phyloP scores from a whole-genome alignment of 116 monocot species.

The Trichopus zeylanicus region DNA sequence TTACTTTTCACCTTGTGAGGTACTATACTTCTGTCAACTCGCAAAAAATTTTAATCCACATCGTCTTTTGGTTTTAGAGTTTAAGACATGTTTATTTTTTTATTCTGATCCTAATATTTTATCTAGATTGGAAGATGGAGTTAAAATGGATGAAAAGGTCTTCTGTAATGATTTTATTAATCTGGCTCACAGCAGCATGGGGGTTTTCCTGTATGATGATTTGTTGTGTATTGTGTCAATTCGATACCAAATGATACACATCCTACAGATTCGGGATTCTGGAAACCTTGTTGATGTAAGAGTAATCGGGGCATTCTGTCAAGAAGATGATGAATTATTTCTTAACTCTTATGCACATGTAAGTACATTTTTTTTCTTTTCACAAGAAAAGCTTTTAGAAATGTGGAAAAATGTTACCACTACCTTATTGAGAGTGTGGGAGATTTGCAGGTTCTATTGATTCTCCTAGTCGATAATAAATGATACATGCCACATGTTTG shows the following conservation, averaged over 20 bases:
- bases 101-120: constrained; percentile 1
- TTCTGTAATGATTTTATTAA: constrained; percentile 91
- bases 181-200: constrained; percentile 68
- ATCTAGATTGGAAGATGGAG: constrained; percentile 88
- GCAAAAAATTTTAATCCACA: not conserved
- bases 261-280: constrained; percentile 87
- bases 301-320: constrained; percentile 73
- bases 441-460: no score
- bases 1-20: constrained; percentile 96
- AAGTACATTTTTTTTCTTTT: constrained; percentile 4
- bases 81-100: constrained; percentile 5
- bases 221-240: constrained; percentile 81
- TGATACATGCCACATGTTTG: no score
- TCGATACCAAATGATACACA: constrained; percentile 84
- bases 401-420: no score
- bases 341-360: constrained; percentile 76
- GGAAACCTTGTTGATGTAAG: constrained; percentile 86
- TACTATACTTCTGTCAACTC: constrained; percentile 11
- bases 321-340: constrained; percentile 93
- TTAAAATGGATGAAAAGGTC: constrained; percentile 71
- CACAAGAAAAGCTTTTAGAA: no score
- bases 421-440: no score
- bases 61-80: not conserved
- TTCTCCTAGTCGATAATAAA: no score
- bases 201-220: constrained; percentile 91